Evolutionary conservation across 2,329 filamentous ascomycete species (phyloP), one percentile per base, ranked within the genome.

Genomic region (Dichotomopilus funicola): DNA sequence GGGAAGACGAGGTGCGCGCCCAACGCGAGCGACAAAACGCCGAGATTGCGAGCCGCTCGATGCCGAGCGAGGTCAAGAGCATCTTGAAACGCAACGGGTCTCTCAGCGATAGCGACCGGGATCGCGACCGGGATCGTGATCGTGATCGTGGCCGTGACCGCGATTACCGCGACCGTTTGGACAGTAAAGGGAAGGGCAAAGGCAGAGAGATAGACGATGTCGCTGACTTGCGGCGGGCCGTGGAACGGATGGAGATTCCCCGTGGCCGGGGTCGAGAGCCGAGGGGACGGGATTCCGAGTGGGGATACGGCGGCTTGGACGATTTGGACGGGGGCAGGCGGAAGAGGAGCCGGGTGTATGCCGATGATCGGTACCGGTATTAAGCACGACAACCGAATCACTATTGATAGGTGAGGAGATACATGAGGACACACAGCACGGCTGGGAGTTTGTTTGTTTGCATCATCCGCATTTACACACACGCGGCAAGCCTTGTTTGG

Each of bases 1-100:
- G 64, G 63, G 65, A 67, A 42, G 68, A 70, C 59, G 58, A 68
- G 51, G 55, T 66, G 59, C 56, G 57, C 55, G 62, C 46, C 47
- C 54, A 49, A 56, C 59, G 59, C 8, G 61, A 57, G 46, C 42
- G 56, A 37, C 68, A 70, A 8, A 70, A 70, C 54, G 65, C 62
- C 47, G 63, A 64, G 56, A 70, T 70, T 56, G 53, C 58, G 43
- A 58, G 46, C 47, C 67, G 68, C 6, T 62, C 61, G 38, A 50
- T 4, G 34, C 7, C 38, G 49, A 55, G 52, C 19, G 55, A 59
- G 48, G 40, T 55, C 35, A 69, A 68, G 62, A 62, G 66, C 5
- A 70, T 70, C 44, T 61, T 70, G 8, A 70, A 70, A 38, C 6
- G 2, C 41, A 10, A 8, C 35, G 34, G 19, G 19, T 27, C 19